Evolutionary conservation across 768 basidiomycete genomes (phyloP).

Genomic region (Tylopilus sp.): DNA sequence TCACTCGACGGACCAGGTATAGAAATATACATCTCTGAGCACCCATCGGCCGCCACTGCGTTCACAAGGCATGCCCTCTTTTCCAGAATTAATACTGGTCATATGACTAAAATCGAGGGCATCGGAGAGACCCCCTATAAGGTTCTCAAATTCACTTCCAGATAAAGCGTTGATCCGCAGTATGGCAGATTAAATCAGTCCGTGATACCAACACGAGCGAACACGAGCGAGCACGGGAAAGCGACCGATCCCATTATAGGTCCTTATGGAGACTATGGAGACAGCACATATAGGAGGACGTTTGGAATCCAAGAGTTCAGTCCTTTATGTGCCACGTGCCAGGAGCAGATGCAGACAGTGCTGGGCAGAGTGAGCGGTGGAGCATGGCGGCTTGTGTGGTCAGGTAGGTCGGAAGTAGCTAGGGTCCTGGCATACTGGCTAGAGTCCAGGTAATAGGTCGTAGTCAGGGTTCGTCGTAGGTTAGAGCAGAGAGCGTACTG

Average conservation of each 20-base stretch:
- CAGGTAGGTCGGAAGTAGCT: too few relatives aligned
- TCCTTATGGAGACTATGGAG: too few relatives aligned
- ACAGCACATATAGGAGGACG: too few relatives aligned
- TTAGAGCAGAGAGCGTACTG: too few relatives aligned
- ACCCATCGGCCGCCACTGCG: slow-evolving; percentile 66
- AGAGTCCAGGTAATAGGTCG: too few relatives aligned
- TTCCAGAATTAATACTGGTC: slow-evolving; percentile 67
- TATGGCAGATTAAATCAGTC: background rate
- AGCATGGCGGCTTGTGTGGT: too few relatives aligned
- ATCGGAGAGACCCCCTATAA: slow-evolving; percentile 81
- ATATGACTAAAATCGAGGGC: slow-evolving; percentile 92
- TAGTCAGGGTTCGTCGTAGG: too few relatives aligned
- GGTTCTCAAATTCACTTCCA: slow-evolving; percentile 80
- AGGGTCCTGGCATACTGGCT: too few relatives aligned
- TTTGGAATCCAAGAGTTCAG: too few relatives aligned
- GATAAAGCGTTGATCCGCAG: slow-evolving; percentile 11
- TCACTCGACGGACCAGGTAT: slow-evolving; percentile 62
- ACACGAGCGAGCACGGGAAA: slow-evolving; percentile 85
- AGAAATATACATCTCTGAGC: slow-evolving; percentile 89
- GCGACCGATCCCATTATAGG: slow-evolving; percentile 91
- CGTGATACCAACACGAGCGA: slow-evolving; percentile 57
- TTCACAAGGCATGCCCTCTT: slow-evolving; percentile 52
- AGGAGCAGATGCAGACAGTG: too few relatives aligned
- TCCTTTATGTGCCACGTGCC: too few relatives aligned
- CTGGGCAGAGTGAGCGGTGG: too few relatives aligned